phyloP scores from a whole-genome alignment of 225 moss, liverwort and hornwort species.

The Bryum argenteum region DNA sequence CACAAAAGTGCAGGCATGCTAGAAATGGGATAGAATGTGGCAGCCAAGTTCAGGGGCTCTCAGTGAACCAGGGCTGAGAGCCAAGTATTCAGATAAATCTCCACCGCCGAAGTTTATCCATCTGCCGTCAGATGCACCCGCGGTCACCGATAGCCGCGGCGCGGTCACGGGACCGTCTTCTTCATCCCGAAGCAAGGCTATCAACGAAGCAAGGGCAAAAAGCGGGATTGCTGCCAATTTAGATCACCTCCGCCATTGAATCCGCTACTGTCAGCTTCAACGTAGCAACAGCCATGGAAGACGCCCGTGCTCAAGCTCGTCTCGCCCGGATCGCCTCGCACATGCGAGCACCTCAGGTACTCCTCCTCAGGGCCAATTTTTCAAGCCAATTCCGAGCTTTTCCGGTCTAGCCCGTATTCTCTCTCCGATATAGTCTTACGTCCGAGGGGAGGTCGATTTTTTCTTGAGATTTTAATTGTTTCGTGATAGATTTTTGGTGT shows the following conservation, averaged over 20 bases:
- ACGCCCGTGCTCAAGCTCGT: slow-evolving; percentile 57
- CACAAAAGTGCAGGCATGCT: not conserved
- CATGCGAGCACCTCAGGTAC: slow-evolving; percentile 47
- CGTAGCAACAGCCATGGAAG: slow-evolving; percentile 39
- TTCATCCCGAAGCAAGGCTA: not conserved
- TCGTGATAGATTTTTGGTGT: not conserved
- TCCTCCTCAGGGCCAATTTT: not conserved
- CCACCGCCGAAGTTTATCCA: slow-evolving; percentile 34
- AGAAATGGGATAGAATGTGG: slow-evolving; percentile 16
- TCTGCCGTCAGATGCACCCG: slow-evolving; percentile 21
- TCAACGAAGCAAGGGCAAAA: not conserved
- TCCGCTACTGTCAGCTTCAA: not conserved
- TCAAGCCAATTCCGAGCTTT: not conserved
- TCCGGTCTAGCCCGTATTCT: not conserved
- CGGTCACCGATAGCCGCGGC: not conserved
- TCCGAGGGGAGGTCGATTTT: not conserved
- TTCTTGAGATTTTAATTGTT: not conserved
- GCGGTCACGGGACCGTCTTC: not conserved
- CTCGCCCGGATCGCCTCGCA: slow-evolving; percentile 85
- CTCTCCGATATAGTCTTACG: not conserved
- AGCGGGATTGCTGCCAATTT: not conserved
- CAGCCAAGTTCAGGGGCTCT: slow-evolving; percentile 21
- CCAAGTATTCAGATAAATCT: slow-evolving; percentile 9
- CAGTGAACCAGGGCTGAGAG: not conserved
- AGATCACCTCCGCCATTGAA: slow-evolving; percentile 1